Evolutionary conservation across 2,329 filamentous ascomycete species (phyloP).

Genomic region (Calycina marina): DNA sequence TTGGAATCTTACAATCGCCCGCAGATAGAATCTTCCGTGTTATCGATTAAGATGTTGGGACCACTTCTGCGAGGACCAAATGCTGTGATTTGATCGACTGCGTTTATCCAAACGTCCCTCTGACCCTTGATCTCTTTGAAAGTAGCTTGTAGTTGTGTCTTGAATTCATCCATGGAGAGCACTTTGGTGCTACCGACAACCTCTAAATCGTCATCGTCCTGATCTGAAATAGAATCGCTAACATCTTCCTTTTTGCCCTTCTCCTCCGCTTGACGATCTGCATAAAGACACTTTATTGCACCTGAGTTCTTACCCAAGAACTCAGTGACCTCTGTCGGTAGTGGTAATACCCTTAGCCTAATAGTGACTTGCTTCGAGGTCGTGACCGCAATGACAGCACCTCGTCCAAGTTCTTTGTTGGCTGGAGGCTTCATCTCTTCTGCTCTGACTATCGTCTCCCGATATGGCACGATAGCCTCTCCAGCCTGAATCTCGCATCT

Average conservation of each 20-base stretch:
- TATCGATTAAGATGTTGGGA: constrained; percentile 80
- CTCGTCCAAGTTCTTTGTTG: constrained; percentile 75
- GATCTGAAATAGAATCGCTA: constrained; percentile 16
- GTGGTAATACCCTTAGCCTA: constrained; percentile 59
- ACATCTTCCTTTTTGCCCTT: constrained; percentile 15
- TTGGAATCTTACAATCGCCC: constrained; percentile 45
- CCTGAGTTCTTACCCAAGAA: constrained; percentile 71
- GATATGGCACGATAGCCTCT: constrained; percentile 86
- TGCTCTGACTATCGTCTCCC: constrained; percentile 76
- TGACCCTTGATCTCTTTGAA: constrained; percentile 62
- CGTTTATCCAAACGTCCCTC: constrained; percentile 61
- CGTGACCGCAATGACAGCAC: constrained; percentile 60
- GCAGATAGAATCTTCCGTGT: constrained; percentile 57
- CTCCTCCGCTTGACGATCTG: constrained; percentile 45
- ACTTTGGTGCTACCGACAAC: constrained; percentile 44
- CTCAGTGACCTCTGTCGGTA: constrained; percentile 66
- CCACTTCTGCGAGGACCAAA: constrained; percentile 80
- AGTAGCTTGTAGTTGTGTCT: constrained; percentile 49
- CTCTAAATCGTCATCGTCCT: constrained; percentile 35
- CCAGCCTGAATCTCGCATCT: constrained; percentile 90
- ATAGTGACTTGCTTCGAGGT: constrained; percentile 78
- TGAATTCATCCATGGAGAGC: constrained; percentile 64
- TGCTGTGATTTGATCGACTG: constrained; percentile 69
- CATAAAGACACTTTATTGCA: constrained; percentile 66
- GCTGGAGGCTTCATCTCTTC: constrained; percentile 85